Evolutionary conservation across 805 yeast species (phyloP).

Genomic region (Schizosaccharomyces lindneri): DNA sequence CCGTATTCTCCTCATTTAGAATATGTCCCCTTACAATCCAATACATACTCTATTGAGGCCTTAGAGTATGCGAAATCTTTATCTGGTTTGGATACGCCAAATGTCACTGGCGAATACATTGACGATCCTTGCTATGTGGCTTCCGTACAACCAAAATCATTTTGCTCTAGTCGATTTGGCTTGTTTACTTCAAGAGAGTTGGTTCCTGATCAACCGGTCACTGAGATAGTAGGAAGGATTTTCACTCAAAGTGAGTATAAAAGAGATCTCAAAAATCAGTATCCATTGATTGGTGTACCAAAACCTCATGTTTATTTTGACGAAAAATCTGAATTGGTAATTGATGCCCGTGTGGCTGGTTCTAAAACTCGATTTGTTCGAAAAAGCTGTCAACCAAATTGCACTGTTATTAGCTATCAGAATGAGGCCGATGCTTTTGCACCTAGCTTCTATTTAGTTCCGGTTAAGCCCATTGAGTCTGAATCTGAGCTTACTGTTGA

Average conservation of each 20-base stretch:
- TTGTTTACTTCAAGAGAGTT: constrained; percentile 20
- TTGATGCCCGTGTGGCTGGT: constrained; percentile 65
- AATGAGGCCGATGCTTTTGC: constrained; percentile 15
- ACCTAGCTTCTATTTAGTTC: constrained; percentile 23
- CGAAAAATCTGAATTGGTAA: constrained; percentile 32
- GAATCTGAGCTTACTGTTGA: constrained; percentile 54
- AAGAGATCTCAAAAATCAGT: constrained; percentile 48
- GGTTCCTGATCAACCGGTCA: constrained; percentile 25
- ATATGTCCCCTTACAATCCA: neutral
- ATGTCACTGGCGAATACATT: constrained; percentile 14
- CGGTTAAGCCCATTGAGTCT: constrained; percentile 29
- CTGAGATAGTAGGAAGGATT: constrained; percentile 51
- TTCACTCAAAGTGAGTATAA: constrained; percentile 40
- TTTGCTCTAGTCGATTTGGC: constrained; percentile 46
- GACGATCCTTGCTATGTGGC: constrained; percentile 9
- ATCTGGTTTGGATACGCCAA: neutral
- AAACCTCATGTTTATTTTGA: constrained; percentile 34
- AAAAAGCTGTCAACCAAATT: constrained; percentile 54
- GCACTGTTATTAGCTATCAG: constrained; percentile 26
- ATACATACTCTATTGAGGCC: neutral
- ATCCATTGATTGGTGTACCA: constrained; percentile 45
- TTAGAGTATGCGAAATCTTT: neutral
- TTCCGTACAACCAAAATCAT: neutral
- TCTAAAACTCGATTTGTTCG: constrained; percentile 52
- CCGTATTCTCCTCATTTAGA: neutral